Base-by-base conservation (phyloP, 2,329 filamentous ascomycete species). In the Colletotrichum liriopes region DNA sequence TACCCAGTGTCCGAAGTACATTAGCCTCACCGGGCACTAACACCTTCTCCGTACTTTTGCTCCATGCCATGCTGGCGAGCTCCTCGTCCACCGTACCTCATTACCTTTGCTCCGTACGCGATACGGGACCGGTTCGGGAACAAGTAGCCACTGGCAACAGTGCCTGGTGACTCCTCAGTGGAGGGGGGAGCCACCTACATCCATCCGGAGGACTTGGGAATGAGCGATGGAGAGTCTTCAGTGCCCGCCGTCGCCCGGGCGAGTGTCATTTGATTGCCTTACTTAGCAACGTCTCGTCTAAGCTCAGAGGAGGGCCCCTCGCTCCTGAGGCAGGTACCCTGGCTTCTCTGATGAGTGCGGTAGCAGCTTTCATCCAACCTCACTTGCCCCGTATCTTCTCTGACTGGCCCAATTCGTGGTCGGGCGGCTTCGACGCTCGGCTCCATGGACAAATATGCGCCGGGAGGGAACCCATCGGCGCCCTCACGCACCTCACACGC, bases 381-480 rank as follows among this genome's bases (percentile, higher is more conserved):
- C 51, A 65, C 35, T 37, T 23, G 45, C 29, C 56, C 37, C 26
- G 37, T 35, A 26, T 60, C 66, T 43, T 61, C 29, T 26, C 63
- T 52, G 45, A 43, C 49, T 59, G 52, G 60, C 12, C 45, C 54
- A 54, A 35, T 54, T 18, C 32, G 16, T 37, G 32, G 29, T 37
- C 32, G 29, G 5, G 23, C 37, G 49, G 58, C 43, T 58, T 55
- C 56, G 29, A 58, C 23, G 58, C 58, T 29, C 43, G 60, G 54
- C 55, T 67, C 63, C 29, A 51, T 62, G 37, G 58, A 63, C 41
- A 54, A 35, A 29, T 67, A 47, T 67, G 26, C 54, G 45, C 55
- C 55, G 71, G 67, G 71, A 73, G 71, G 67, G 55, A 73, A 62
- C 71, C 71, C 67, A 71, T 68, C 35, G 54, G 41, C 26, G 56